Base-by-base conservation (phyloP, 1,284 basidiomycete genomes). In the Tetrapyrgos nigripes region DNA sequence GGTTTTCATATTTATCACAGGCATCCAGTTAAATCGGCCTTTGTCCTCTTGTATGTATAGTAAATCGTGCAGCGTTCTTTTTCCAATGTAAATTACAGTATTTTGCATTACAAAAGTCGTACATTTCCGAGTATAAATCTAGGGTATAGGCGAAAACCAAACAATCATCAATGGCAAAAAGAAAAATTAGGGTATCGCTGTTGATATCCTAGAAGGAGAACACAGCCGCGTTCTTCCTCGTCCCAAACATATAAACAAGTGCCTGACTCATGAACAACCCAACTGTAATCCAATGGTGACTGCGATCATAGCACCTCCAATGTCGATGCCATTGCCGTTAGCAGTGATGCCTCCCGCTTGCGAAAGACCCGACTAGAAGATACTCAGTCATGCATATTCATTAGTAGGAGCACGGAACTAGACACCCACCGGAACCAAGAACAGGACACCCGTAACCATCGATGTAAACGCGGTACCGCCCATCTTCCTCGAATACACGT, bases 221-320 rank as follows among this genome's bases (percentile, higher is more conserved):
- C 23, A 93, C 84, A 8, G 91, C 91, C 14, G 90, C 90, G 56
- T 88, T 90, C 78, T 94, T 94, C 63, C 89, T 84, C 17, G 85
- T 81, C 9, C 93, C 93, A 66, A 95, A 93, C 66, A 88, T 90
- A 70, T 95, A 95, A 28, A 95, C 92, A 33, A 96, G 74, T 40
- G 93, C 88, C 66, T 93, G 91, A 63, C 91, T 92, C 80, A 91
- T 92, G 77, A 95, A 95, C 44, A 95, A 72, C n/a, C 93, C 93
- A 52, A 94, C 92, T 1, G 92, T 95, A 68, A 96, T 94, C 93
- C 94, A 64, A 96, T 94, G 1, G 92, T 92, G 49, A 94, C 92
- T 58, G 91, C 85, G 60, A 94, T 92, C 92, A 93, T 93, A 4
- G 89, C 88, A n/a, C 84, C 83, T 62, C 89, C 89, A 55, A 91